These are phyloP conservation scores for Xylaria multiplex DNA, from an alignment of 2,329 filamentous ascomycete genomes.

Conservation along the genomic window DNA sequence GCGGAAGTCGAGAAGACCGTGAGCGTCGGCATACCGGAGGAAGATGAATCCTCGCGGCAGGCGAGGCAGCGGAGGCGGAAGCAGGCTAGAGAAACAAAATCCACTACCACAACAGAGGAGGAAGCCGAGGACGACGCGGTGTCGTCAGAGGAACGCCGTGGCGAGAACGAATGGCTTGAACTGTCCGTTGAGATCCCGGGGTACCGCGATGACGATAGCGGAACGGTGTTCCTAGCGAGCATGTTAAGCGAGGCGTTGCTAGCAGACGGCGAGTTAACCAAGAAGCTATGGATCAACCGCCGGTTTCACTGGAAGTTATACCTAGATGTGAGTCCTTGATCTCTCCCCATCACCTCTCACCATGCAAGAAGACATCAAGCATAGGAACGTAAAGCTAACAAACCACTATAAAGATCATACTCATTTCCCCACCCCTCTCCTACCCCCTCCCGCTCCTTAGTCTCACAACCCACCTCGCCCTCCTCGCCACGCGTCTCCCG, in stretches of 20 bases:
- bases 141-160: constrained; percentile 44
- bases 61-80: constrained; percentile 39
- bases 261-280: constrained; percentile 73
- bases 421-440: constrained; percentile 91
- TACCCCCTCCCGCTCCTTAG: constrained; percentile 94
- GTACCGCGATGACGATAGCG: constrained; percentile 87
- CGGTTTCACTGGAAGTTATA: constrained; percentile 97
- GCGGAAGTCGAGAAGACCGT: constrained; percentile 78
- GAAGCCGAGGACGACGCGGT: constrained; percentile 47
- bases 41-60: constrained; percentile 13
- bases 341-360: neutral
- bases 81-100: constrained; percentile 43
- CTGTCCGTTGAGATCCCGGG: constrained; percentile 92
- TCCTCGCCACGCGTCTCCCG: constrained; percentile 86
- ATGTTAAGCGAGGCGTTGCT: constrained; percentile 91
- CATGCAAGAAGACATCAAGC: neutral
- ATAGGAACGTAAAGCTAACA: constrained; percentile 20
- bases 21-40: constrained; percentile 32
- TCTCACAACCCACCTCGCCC: constrained; percentile 90
- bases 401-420: constrained; percentile 71
- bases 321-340: constrained; percentile 76
- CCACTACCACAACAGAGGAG: constrained; percentile 40
- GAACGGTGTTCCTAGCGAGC: constrained; percentile 85
- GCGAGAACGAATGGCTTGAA: constrained; percentile 80
- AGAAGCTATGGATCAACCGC: constrained; percentile 84